Evolutionary conservation across 331 rosid genomes (phyloP).

Genomic region (Rosa hybrid): DNA sequence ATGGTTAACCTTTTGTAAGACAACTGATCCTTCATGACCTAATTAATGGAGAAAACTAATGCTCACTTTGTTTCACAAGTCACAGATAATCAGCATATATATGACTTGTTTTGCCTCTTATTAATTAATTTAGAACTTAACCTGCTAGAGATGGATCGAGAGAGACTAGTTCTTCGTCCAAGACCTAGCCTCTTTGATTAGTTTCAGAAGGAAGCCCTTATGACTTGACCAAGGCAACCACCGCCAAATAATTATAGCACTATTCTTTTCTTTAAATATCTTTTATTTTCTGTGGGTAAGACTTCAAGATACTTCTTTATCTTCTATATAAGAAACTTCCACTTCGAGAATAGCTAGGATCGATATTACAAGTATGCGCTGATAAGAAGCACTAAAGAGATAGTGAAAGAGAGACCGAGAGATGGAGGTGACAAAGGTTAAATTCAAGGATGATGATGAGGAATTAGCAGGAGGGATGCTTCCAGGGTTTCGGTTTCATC

Average conservation of each 20-base stretch:
- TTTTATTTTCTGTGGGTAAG: slow-evolving; percentile 4
- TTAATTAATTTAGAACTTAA: neutral
- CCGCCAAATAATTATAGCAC: neutral
- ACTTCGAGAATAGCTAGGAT: neutral
- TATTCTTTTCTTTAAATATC: neutral
- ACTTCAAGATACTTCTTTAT: slow-evolving; percentile 1
- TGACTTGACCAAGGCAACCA: slow-evolving; percentile 42
- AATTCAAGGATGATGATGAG: slow-evolving; percentile 31
- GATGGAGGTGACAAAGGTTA: slow-evolving; percentile 46
- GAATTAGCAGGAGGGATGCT: slow-evolving; percentile 43
- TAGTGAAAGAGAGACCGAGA: slow-evolving; percentile 16
- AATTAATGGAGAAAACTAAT: neutral
- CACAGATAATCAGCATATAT: slow-evolving; percentile 25
- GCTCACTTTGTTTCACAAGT: slow-evolving; percentile 17
- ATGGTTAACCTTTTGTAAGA: slow-evolving; percentile 12
- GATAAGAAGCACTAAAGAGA: slow-evolving; percentile 9
- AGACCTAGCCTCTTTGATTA: neutral
- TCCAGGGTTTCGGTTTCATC: slow-evolving; percentile 94
- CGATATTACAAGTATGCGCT: neutral
- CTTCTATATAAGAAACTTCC: slow-evolving; percentile 27
- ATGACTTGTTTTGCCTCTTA: slow-evolving; percentile 3
- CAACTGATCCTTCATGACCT: neutral
- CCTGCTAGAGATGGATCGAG: neutral
- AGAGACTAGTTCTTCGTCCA: slow-evolving; percentile 11
- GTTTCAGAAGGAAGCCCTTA: neutral